These are phyloP conservation scores for Fusarium gaditjirri DNA, from an alignment of 2,329 filamentous ascomycete genomes.

Conservation along the genomic window DNA sequence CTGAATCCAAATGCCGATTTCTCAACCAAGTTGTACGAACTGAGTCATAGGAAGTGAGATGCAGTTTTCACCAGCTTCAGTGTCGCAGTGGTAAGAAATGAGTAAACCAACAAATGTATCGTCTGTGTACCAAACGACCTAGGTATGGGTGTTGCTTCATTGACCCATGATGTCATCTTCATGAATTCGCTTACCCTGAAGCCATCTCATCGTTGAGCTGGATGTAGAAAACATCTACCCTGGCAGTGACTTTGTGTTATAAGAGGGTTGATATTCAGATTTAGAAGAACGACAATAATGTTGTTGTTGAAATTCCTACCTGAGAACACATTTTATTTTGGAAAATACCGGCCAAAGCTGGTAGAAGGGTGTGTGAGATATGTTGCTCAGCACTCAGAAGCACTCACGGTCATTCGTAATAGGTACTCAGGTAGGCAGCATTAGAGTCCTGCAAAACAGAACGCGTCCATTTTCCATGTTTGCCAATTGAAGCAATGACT, in stretches of 20 bases:
- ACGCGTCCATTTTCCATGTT: not conserved
- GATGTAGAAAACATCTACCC: no score
- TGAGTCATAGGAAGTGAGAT: not conserved
- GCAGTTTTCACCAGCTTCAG: fast-evolving
- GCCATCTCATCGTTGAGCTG: not conserved
- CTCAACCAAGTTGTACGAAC: not conserved
- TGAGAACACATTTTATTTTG: not conserved
- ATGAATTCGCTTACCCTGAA: not conserved
- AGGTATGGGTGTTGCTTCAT: not conserved
- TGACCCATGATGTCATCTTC: not conserved
- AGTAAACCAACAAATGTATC: no score
- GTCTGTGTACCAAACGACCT: not conserved
- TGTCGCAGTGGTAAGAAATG: no score
- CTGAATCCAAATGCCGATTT: not conserved
- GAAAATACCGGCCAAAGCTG: fast-evolving
- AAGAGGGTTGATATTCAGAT: no score
- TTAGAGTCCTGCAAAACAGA: fast-evolving
- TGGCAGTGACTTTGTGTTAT: fast-evolving
- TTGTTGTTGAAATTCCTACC: no score
- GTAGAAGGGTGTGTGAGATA: not conserved
- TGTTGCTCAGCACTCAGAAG: not conserved
- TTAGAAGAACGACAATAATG: no score
- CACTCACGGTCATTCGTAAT: no score
- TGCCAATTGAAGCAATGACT: not conserved
- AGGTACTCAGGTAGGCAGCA: no score